phyloP scores from a whole-genome alignment of 495 filamentous ascomycete species.

The Massariosphaeria phaeospora region DNA sequence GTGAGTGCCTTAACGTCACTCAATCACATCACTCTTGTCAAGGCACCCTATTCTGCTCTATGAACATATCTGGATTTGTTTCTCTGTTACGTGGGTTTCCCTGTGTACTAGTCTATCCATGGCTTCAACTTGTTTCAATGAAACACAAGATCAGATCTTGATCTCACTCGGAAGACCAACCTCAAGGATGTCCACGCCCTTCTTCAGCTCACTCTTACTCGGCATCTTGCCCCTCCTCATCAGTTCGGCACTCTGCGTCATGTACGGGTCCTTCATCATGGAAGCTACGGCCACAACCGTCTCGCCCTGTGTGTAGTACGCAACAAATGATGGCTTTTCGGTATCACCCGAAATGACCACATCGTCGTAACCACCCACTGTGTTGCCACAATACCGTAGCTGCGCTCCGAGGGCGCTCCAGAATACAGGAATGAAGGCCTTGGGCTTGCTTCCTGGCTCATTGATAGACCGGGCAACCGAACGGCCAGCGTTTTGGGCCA shows the following conservation, averaged over 20 bases:
- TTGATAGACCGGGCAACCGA: slow-evolving; percentile 69
- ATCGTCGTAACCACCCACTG: slow-evolving; percentile 74
- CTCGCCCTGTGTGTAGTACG: slow-evolving; percentile 83
- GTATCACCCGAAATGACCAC: slow-evolving; percentile 69
- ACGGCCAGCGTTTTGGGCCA: slow-evolving; percentile 88
- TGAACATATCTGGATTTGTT: too few species aligned
- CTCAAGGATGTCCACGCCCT: slow-evolving; percentile 67
- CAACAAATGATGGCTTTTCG: slow-evolving; percentile 78
- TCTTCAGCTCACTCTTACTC: slow-evolving; percentile 66
- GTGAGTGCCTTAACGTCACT: neutral
- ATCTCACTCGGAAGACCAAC: slow-evolving; percentile 52
- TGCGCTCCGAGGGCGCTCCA: slow-evolving; percentile 91
- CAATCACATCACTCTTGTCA: neutral
- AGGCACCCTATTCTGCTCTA: neutral
- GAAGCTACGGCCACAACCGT: slow-evolving; percentile 86
- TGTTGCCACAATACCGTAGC: slow-evolving; percentile 87
- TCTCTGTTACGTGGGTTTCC: neutral
- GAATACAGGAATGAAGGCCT: slow-evolving; percentile 86
- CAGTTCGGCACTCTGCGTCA: slow-evolving; percentile 76
- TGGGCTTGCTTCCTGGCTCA: slow-evolving; percentile 53
- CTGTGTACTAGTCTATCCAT: neutral
- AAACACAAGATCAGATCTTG: slow-evolving; percentile 46
- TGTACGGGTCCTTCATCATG: slow-evolving; percentile 85
- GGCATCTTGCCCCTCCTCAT: slow-evolving; percentile 83
- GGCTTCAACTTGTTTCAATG: too few species aligned